Evolutionary conservation across 176 grass and related monocot genomes (phyloP).

Genomic region (Canna indica): DNA sequence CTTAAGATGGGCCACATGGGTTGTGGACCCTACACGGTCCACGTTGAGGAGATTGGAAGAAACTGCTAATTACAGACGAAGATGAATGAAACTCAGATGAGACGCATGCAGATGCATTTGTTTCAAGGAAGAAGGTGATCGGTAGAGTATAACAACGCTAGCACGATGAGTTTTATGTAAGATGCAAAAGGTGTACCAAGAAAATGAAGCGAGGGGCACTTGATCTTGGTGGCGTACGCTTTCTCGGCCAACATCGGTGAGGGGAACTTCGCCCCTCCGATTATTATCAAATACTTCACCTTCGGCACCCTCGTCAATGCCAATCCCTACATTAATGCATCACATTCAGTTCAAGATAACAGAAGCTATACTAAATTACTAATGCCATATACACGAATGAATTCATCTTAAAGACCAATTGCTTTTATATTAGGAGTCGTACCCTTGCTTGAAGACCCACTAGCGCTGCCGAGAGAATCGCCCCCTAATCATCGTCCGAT

Average conservation of each 20-base stretch:
- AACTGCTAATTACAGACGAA: not conserved
- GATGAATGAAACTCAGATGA: not conserved
- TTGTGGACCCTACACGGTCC: too few relatives aligned
- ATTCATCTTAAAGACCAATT: too few relatives aligned
- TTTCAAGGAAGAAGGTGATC: too few relatives aligned
- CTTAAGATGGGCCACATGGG: too few relatives aligned
- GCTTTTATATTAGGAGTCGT: not conserved
- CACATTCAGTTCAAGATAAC: too few relatives aligned
- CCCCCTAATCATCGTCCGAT: slow-evolving; percentile 32
- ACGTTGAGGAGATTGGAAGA: too few relatives aligned
- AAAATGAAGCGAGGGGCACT: slow-evolving; percentile 70
- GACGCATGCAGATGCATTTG: not conserved
- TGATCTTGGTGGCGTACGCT: slow-evolving; percentile 48
- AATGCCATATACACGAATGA: too few relatives aligned
- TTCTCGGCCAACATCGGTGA: slow-evolving; percentile 36
- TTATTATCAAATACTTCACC: slow-evolving; percentile 63
- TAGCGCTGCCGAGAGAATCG: slow-evolving; percentile 56
- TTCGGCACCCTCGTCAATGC: slow-evolving; percentile 73
- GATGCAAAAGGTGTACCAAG: slow-evolving; percentile 33
- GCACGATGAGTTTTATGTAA: not conserved
- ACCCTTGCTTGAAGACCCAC: slow-evolving; percentile 69
- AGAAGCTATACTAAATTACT: too few relatives aligned
- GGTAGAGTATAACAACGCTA: too few relatives aligned
- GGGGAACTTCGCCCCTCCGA: slow-evolving; percentile 57
- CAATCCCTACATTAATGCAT: slow-evolving; percentile 55